Conservation (phyloP, 2,329 filamentous ascomycete species). For the Amphichorda felina region DNA sequence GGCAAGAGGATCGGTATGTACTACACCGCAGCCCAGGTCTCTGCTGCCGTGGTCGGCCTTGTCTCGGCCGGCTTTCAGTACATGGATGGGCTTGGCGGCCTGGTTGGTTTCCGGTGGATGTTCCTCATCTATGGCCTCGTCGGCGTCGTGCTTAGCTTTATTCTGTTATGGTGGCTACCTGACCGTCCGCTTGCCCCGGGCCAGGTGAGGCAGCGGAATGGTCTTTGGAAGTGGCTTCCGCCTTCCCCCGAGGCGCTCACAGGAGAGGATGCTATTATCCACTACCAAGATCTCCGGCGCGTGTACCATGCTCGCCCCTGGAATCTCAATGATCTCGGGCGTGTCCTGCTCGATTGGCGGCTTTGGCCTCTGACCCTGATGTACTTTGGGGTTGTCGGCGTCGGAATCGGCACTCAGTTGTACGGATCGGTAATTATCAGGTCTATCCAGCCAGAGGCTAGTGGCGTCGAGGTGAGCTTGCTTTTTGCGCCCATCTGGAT, state of each 20-base stretch:
- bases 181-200: slow-evolving; percentile 70
- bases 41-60: slow-evolving; percentile 77
- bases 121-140: slow-evolving; percentile 78
- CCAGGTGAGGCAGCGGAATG: slow-evolving; percentile 35
- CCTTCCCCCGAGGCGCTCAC: slow-evolving; percentile 56
- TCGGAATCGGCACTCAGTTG: slow-evolving; percentile 80
- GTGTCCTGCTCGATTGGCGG: slow-evolving; percentile 73
- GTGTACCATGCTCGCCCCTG: slow-evolving; percentile 70
- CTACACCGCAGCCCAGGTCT: slow-evolving; percentile 81
- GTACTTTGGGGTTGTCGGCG: slow-evolving; percentile 92
- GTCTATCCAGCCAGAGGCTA: slow-evolving; percentile 62
- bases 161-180: slow-evolving; percentile 80
- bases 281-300: slow-evolving; percentile 71
- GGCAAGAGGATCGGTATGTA: slow-evolving; percentile 84
- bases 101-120: slow-evolving; percentile 87
- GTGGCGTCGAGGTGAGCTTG: slow-evolving; percentile 64
- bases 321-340: slow-evolving; percentile 56
- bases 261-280: slow-evolving; percentile 66
- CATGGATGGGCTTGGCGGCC: slow-evolving; percentile 67
- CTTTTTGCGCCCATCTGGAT: slow-evolving; percentile 90
- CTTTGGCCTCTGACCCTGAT: slow-evolving; percentile 78
- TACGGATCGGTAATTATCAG: slow-evolving; percentile 82
- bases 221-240: slow-evolving; percentile 55
- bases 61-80: slow-evolving; percentile 86
- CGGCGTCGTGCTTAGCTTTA: slow-evolving; percentile 58